A percentile compares a stretch with the other conserved stretches of the same genome.
Conservation (phyloP, 2,329 filamentous ascomycete species). For the Amesomyces nigricolor region DNA sequence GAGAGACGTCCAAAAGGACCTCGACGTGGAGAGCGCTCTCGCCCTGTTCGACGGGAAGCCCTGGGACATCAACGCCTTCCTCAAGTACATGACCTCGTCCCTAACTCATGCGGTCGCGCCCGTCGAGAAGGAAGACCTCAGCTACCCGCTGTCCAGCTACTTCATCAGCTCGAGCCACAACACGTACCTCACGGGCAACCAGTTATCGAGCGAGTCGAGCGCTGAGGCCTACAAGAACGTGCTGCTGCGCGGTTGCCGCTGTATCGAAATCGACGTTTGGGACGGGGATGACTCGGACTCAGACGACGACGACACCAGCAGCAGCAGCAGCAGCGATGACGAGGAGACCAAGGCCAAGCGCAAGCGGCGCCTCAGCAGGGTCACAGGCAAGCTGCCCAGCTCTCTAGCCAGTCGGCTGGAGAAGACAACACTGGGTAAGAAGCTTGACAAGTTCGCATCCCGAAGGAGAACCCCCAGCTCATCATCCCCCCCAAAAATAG, state of each 20-base stretch:
- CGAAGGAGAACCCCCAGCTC: conserved; percentile 10
- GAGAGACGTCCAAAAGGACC: conserved; percentile 41
- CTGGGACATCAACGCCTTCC: conserved; percentile 45
- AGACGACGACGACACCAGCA: conserved; percentile 42
- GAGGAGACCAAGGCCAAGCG: conserved; percentile 45
- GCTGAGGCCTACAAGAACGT: conserved; percentile 83
- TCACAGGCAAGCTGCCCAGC: conserved; percentile 52
- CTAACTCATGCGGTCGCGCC: conserved; percentile 40
- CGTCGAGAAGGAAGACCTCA: conserved; percentile 46
- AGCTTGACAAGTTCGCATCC: conserved; percentile 31
- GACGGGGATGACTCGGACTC: conserved; percentile 70
- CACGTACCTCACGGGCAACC: conserved; percentile 84
- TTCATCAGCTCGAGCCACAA: conserved; percentile 95
- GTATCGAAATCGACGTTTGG: conserved; percentile 94
- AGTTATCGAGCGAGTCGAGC: conserved; percentile 80
- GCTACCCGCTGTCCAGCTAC: conserved; percentile 80
- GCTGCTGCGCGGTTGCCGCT: conserved; percentile 77
- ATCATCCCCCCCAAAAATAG: conserved; percentile 9
- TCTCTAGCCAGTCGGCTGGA: conserved; percentile 42
- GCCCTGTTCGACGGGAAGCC: conserved; percentile 25
- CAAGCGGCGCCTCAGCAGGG: conserved; percentile 57
- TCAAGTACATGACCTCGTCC: conserved; percentile 52
- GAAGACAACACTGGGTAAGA: conserved; percentile 44
- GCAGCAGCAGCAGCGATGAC: conserved; percentile 39
- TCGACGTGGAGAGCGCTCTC: conserved; percentile 28